Conservation (phyloP, 176 grass and related monocot species). For the Eragrostis curvula region DNA sequence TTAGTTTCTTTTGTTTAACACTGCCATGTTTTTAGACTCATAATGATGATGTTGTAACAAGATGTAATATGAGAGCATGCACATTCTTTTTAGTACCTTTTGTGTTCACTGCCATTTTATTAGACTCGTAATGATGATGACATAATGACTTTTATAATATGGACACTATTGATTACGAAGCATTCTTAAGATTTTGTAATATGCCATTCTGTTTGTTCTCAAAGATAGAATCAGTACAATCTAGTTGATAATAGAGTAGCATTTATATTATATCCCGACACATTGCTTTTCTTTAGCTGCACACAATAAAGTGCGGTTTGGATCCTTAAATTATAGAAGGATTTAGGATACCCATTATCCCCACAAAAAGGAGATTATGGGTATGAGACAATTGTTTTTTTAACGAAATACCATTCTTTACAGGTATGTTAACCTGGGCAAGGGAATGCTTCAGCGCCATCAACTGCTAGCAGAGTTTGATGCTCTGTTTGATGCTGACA, state of each 20-base stretch:
- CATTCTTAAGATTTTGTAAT: background rate
- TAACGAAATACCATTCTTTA: constrained; percentile 33
- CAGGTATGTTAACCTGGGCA: constrained; percentile 93
- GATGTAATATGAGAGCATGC: constrained; percentile 11
- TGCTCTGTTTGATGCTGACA: constrained; percentile 65
- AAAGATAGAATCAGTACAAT: background rate
- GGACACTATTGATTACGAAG: background rate
- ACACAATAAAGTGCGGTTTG: background rate
- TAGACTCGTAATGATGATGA: background rate
- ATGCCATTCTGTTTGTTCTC: background rate
- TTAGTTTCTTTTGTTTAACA: constrained; percentile 6
- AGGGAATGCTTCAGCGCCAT: constrained; percentile 94
- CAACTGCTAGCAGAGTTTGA: constrained; percentile 90
- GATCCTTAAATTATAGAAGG: constrained; percentile 9
- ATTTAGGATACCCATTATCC: constrained; percentile 8
- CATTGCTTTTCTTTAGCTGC: background rate
- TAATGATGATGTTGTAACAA: background rate
- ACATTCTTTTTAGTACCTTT: background rate
- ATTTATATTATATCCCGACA: background rate
- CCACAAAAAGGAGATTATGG: too few relatives aligned
- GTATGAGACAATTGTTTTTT: background rate
- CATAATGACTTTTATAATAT: background rate
- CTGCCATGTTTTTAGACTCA: background rate
- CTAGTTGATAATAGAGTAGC: background rate
- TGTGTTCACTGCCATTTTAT: background rate